Evolutionary conservation across 1,139 yeast genomes (phyloP), one percentile per base, ranked within the genome.

Genomic region (Candida mesenterica): DNA sequence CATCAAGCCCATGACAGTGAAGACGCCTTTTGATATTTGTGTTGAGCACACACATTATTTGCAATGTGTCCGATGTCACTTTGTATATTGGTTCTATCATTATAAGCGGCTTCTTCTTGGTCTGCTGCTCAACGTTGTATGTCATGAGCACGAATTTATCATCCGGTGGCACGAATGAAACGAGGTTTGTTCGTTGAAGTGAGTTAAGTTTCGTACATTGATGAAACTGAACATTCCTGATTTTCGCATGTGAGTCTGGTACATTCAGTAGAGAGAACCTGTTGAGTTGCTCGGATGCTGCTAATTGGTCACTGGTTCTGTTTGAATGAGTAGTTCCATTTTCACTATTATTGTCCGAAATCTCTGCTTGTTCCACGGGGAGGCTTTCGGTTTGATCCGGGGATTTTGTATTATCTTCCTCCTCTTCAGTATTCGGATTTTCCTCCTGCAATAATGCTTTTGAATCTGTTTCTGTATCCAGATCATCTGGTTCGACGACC

Each of bases 101-200:
- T 3, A 70, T 46, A 20, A 69, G 49, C 1, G 76, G 74, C n/a
- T 51, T 41, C 38, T 63, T 65, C 10, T 55, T 42, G 31, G 50
- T 54, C 37, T 59, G 69, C 40, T 65, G 70, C 34, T 68, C 75
- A 8, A 68, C 69, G 22, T 61, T 61, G 42, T 69, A 70, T 5
- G 67, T 57, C 59, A 70, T 59, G 3, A 70, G 52, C 3, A 55
- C 50, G 40, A 70, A 70, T 43, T 65, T 59, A 40, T 68, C 75
- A 39, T 70, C 76, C 0, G 76, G 75, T 1, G 76, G 76, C 3
- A 65, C 64, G 43, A 70, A 70, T n/a, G 59, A 55, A 24, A 70
- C 59, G 19, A 68, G 45, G 43, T 67, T 67, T 10, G 67, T 61
- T 15, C 58, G 49, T 45, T 69, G 68, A 10, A 70, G 53, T 12